Evolutionary conservation across 345 rosid genomes (phyloP).

Genomic region (Conringia planisiliqua): DNA sequence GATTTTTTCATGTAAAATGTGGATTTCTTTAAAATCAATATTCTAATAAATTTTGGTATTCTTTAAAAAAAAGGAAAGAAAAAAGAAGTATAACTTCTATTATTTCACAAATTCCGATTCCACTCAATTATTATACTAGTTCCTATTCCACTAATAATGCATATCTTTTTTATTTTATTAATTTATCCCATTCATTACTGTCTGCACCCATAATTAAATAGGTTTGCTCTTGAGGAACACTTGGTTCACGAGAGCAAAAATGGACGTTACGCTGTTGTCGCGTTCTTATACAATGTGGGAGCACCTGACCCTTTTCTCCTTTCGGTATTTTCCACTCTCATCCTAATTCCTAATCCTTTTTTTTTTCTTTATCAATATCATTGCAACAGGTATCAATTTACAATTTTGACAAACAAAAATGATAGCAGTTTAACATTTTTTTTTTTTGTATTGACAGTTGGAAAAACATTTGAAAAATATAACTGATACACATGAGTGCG

Average conservation of each 20-base stretch:
- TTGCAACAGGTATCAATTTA: not conserved
- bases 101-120: too few relatives aligned
- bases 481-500: constrained; percentile 20
- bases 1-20: too few relatives aligned
- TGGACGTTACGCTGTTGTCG: constrained; percentile 44
- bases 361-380: not conserved
- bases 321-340: constrained; percentile 37
- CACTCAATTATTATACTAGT: too few relatives aligned
- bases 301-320: constrained; percentile 48
- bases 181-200: too few relatives aligned
- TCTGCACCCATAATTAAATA: not conserved
- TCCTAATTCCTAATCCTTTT: not conserved
- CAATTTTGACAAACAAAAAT: not conserved
- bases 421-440: not conserved
- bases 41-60: too few relatives aligned
- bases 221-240: constrained; percentile 67
- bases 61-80: too few relatives aligned
- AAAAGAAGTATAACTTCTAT: too few relatives aligned
- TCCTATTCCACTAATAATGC: too few relatives aligned
- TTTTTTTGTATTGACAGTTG: constrained; percentile 33
- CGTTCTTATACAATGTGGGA: constrained; percentile 50
- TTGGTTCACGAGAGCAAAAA: constrained; percentile 53
- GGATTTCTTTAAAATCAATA: too few relatives aligned
- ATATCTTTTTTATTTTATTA: too few relatives aligned
- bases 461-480: constrained; percentile 34